Evolutionary conservation across 2,329 filamentous ascomycete species (phyloP).

Genomic region (Fusarium torreyae): DNA sequence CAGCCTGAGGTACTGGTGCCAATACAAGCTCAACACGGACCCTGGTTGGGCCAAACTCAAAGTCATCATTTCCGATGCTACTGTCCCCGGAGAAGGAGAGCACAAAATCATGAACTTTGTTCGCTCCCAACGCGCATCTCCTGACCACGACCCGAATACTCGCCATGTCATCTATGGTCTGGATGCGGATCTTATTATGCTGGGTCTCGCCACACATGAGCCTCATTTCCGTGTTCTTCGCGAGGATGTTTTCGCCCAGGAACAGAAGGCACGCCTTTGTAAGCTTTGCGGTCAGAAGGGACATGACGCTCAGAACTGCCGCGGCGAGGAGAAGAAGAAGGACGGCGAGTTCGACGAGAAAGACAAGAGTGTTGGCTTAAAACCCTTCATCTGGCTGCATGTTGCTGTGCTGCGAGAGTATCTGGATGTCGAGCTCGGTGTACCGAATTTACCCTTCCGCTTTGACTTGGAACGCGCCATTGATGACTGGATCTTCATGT

Average conservation of each 20-base stretch:
- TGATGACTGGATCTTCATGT: conserved; percentile 99
- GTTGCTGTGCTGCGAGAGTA: conserved; percentile 94
- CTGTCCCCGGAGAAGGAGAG: conserved; percentile 96
- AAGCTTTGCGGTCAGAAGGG: conserved; percentile 92
- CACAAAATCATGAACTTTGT: conserved; percentile 99
- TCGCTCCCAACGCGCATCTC: conserved; percentile 89
- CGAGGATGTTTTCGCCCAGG: conserved; percentile 96
- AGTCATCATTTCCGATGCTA: conserved; percentile 98
- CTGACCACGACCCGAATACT: conserved; percentile 95
- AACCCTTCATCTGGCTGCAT: conserved; percentile 99
- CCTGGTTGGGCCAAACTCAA: conserved; percentile 96
- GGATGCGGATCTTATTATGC: conserved; percentile 98
- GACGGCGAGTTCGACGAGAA: conserved; percentile 87
- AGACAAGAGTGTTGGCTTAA: conserved; percentile 76
- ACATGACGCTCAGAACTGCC: conserved; percentile 89
- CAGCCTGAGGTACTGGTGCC: conserved; percentile 95
- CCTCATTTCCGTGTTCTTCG: conserved; percentile 96
- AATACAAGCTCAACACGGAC: conserved; percentile 98
- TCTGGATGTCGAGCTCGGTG: conserved; percentile 87
- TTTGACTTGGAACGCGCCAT: conserved; percentile 95
- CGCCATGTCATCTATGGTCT: conserved; percentile 98
- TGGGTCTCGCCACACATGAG: conserved; percentile 96
- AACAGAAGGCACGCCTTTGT: conserved; percentile 86
- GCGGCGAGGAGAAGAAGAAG: conserved; percentile 83
- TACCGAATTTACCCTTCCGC: conserved; percentile 85